These are phyloP conservation scores for Russula ochroleuca DNA, from an alignment of 768 basidiomycete genomes.

Conservation along the genomic window DNA sequence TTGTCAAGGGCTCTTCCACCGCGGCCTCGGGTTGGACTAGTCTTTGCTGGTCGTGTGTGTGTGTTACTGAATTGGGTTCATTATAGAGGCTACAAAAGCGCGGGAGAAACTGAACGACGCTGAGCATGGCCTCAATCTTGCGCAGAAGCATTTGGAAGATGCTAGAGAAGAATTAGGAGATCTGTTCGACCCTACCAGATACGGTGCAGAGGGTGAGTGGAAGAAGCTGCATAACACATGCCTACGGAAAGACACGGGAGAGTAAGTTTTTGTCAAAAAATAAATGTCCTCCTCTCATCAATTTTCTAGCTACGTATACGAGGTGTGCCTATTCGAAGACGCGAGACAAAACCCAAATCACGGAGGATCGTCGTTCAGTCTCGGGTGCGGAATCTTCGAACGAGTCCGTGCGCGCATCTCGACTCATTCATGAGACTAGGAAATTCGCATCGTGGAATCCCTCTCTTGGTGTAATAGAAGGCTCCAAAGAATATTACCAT, in stretches of 20 bases:
- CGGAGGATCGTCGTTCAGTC: constrained; percentile 67
- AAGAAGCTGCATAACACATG: constrained; percentile 88
- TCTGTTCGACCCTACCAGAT: constrained; percentile 61
- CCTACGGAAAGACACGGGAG: constrained; percentile 78
- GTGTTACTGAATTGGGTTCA: neutral
- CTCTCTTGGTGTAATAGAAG: constrained; percentile 49
- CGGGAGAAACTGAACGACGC: constrained; percentile 60
- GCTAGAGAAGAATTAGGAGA: constrained; percentile 57
- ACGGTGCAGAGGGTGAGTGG: constrained; percentile 86
- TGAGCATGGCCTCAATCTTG: constrained; percentile 51
- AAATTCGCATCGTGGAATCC: constrained; percentile 80
- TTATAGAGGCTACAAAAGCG: constrained; percentile 55
- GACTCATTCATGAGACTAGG: constrained; percentile 37
- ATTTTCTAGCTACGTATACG: constrained; percentile 77
- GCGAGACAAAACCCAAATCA: constrained; percentile 85
- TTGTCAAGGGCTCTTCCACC: constrained; percentile 43
- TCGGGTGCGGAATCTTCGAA: constrained; percentile 59
- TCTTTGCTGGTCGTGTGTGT: neutral
- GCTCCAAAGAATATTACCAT: constrained; percentile 69
- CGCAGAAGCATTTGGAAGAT: constrained; percentile 50
- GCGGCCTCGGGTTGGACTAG: constrained; percentile 40
- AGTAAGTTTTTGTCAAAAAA: constrained; percentile 53
- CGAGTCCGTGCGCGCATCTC: neutral
- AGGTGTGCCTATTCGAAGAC: constrained; percentile 86
- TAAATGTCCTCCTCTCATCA: constrained; percentile 1